Conservation (phyloP, 805 yeast genomes). For the Wickerhamomyces rabaulensis region DNA sequence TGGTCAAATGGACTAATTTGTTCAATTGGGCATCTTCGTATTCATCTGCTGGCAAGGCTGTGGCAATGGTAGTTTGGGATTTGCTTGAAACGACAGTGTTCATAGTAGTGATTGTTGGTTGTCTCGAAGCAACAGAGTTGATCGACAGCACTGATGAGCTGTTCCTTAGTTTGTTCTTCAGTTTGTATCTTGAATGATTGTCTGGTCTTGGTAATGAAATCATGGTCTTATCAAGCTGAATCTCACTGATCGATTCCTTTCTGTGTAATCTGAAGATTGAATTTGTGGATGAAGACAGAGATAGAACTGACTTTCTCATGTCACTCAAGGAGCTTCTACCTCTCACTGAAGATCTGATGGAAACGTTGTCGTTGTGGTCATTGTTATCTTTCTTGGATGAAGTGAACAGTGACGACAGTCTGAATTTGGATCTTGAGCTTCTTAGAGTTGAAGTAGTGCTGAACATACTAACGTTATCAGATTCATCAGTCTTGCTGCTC, state of each 20-base stretch:
- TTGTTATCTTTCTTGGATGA: constrained; percentile 13
- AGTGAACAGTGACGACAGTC: constrained; percentile 22
- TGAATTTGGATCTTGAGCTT: constrained; percentile 22
- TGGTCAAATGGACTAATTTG: constrained; percentile 32
- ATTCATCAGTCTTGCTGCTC: constrained; percentile 6
- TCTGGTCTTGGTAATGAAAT: constrained; percentile 57
- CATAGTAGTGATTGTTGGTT: constrained; percentile 11
- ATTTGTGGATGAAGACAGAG: constrained; percentile 19
- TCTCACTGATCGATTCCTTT: constrained; percentile 20
- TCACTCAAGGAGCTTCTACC: constrained; percentile 22
- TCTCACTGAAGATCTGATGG: constrained; percentile 19
- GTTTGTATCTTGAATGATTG: constrained; percentile 48
- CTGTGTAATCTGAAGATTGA: constrained; percentile 17
- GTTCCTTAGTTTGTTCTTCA: constrained; percentile 47
- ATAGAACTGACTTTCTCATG: constrained; percentile 26
- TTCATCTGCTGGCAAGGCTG: constrained; percentile 21
- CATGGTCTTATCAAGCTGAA: constrained; percentile 29
- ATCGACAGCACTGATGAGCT: constrained; percentile 44
- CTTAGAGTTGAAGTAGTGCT: constrained; percentile 18
- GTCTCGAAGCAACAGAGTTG: constrained; percentile 21
- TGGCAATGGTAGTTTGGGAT: not conserved
- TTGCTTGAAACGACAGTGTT: constrained; percentile 1
- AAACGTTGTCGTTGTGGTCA: constrained; percentile 16
- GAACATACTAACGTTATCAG: constrained; percentile 16
- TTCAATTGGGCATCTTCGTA: constrained; percentile 28